Conservation (phyloP, 2,329 filamentous ascomycete species). For the Ceratocystis cacaofunesta region DNA sequence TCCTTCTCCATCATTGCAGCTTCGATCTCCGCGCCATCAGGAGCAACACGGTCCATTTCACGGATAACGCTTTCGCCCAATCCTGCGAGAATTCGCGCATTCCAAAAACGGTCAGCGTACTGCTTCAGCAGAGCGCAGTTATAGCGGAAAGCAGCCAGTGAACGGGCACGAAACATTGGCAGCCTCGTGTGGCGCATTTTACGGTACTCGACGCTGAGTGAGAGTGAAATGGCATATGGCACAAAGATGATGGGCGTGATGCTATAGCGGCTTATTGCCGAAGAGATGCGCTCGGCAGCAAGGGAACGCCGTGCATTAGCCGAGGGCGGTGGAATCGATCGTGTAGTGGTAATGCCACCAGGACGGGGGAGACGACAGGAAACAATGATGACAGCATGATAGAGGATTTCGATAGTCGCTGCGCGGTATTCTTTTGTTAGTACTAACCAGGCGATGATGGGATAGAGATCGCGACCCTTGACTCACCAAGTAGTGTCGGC, state of each 20-base stretch:
- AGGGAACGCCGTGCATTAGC: conserved; percentile 43
- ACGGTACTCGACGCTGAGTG: conserved; percentile 46
- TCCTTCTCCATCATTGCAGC: conserved; percentile 19
- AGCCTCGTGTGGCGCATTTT: conserved; percentile 48
- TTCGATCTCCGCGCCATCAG: conserved; percentile 29
- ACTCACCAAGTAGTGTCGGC: conserved; percentile 33
- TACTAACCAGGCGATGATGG: not conserved
- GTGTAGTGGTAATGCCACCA: conserved; percentile 27
- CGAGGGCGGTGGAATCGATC: conserved; percentile 31
- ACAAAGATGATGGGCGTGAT: conserved; percentile 42
- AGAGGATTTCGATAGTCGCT: conserved; percentile 48
- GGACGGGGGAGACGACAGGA: conserved; percentile 40
- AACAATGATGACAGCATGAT: conserved; percentile 48
- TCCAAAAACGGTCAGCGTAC: conserved; percentile 44
- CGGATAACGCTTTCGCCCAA: conserved; percentile 40
- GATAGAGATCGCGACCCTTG: not conserved
- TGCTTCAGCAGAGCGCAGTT: conserved; percentile 39
- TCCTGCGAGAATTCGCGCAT: conserved; percentile 38
- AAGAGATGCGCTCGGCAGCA: conserved; percentile 42
- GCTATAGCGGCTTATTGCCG: conserved; percentile 37
- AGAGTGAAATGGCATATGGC: conserved; percentile 46
- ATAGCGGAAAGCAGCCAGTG: conserved; percentile 38
- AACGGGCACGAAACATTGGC: conserved; percentile 42
- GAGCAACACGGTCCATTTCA: conserved; percentile 41
- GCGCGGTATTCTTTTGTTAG: conserved; percentile 18